Conservation (phyloP, 2,329 filamentous ascomycete genomes). For the Diatrype stigma region DNA sequence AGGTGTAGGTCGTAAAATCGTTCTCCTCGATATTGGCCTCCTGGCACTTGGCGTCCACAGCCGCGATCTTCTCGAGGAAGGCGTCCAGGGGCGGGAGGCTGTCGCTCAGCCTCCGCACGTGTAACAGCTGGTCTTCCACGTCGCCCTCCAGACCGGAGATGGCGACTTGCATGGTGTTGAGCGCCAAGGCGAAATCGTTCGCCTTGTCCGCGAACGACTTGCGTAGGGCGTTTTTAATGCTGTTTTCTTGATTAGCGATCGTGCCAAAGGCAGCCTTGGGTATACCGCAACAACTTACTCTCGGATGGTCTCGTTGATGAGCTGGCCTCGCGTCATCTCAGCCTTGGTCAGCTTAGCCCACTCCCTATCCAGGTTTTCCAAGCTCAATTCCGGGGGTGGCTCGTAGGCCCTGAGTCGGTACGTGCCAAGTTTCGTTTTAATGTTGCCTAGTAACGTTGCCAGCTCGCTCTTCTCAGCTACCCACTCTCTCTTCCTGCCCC, state of each 20-base stretch:
- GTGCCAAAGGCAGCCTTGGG: background rate
- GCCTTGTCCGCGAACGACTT: conserved; percentile 96
- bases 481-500: conserved; percentile 87
- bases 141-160: conserved; percentile 97
- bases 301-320: conserved; percentile 97
- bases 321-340: conserved; percentile 82
- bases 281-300: conserved; percentile 57
- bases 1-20: conserved; percentile 98
- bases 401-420: conserved; percentile 90
- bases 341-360: conserved; percentile 77
- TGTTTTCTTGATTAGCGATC: conserved; percentile 29
- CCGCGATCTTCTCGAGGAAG: conserved; percentile 83
- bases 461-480: conserved; percentile 97
- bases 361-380: conserved; percentile 77
- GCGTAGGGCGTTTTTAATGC: conserved; percentile 91
- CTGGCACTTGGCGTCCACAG: conserved; percentile 80
- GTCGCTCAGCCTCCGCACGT: conserved; percentile 79
- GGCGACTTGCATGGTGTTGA: conserved; percentile 91
- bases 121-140: conserved; percentile 87
- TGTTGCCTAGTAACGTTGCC: conserved; percentile 88
- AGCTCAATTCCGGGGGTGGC: conserved; percentile 75
- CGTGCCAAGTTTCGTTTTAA: conserved; percentile 96
- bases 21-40: conserved; percentile 99
- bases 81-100: conserved; percentile 86
- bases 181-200: conserved; percentile 92